A percentile compares a stretch with the other conserved stretches of the same genome.
Conservation (phyloP, 768 basidiomycete species). For the Hygrophorus pudorinus region DNA sequence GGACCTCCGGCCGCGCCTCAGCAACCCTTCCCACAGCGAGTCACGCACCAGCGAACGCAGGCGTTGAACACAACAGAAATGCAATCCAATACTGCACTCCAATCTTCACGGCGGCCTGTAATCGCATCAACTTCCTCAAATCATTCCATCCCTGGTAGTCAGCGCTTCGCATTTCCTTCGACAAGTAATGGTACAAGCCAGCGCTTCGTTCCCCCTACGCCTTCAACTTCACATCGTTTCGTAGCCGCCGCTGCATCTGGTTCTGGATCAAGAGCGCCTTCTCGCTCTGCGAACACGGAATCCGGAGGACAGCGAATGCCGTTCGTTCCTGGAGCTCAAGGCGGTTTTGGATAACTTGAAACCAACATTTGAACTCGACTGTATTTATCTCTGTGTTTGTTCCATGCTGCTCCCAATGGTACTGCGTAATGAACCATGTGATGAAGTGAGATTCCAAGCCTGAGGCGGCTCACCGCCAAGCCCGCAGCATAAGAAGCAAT, state of each 20-base stretch:
- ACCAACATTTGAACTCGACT: not conserved
- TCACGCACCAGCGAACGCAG: slow-evolving; percentile 10
- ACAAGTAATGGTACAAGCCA: not conserved
- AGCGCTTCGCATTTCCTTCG: slow-evolving; percentile 3
- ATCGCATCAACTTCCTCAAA: slow-evolving; percentile 1
- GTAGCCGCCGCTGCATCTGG: slow-evolving; percentile 6
- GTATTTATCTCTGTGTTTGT: not conserved
- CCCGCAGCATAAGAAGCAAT: no score
- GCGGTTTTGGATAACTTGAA: slow-evolving; percentile 11
- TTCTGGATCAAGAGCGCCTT: slow-evolving; percentile 16
- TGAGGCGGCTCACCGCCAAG: no score
- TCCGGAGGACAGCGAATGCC: slow-evolving; percentile 39
- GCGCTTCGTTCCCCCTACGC: slow-evolving; percentile 1
- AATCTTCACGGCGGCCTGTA: not conserved
- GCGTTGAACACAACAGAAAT: not conserved
- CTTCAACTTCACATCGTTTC: slow-evolving; percentile 3
- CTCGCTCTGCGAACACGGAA: slow-evolving; percentile 14
- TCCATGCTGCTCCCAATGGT: no score
- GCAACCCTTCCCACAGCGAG: slow-evolving; percentile 6
- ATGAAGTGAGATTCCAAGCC: no score
- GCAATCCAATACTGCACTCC: slow-evolving; percentile 1
- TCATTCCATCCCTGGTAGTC: slow-evolving; percentile 1
- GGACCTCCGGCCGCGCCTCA: slow-evolving; percentile 39
- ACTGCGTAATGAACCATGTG: no score
- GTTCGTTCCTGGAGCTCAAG: slow-evolving; percentile 29